Conservation (phyloP, 176 grass and related monocot genomes). For the Themeda triandra region DNA sequence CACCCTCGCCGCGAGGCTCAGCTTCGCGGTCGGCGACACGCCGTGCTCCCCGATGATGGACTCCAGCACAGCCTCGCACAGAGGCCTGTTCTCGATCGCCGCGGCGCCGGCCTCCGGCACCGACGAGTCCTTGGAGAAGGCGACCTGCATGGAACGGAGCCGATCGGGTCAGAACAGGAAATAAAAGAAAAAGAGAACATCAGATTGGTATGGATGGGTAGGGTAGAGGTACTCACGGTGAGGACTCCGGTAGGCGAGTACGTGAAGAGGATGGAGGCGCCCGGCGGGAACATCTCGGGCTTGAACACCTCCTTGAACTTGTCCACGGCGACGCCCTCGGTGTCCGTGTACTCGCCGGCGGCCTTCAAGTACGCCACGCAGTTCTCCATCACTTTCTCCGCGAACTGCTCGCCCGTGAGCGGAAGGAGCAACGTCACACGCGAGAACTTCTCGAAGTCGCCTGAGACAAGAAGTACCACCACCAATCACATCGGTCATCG, state of each 20-base stretch:
- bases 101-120: conserved; percentile 30
- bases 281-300: conserved; percentile 61
- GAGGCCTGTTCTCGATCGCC: conserved; percentile 56
- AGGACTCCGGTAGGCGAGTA: conserved; percentile 54
- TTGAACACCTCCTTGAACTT: conserved; percentile 76
- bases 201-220: background rate
- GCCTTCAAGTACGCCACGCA: conserved; percentile 72
- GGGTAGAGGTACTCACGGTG: conserved; percentile 41
- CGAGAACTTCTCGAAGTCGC: conserved; percentile 82
- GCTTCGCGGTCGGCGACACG: conserved; percentile 72
- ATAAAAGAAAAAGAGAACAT: too few species aligned
- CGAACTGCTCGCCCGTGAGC: conserved; percentile 76
- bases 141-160: conserved; percentile 48
- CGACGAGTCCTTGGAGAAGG: conserved; percentile 59
- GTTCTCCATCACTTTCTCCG: conserved; percentile 86
- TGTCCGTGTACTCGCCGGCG: conserved; percentile 58
- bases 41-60: conserved; percentile 89
- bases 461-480: conserved; percentile 3
- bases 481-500: too few species aligned
- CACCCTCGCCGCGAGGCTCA: conserved; percentile 60
- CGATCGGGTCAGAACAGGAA: background rate
- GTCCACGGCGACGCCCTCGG: conserved; percentile 50
- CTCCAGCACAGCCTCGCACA: conserved; percentile 64
- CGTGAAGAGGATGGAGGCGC: conserved; percentile 92
- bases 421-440: conserved; percentile 64